phyloP scores from a whole-genome alignment of 805 yeast genomes.

The Saccharomycopsis synnaedendra region DNA sequence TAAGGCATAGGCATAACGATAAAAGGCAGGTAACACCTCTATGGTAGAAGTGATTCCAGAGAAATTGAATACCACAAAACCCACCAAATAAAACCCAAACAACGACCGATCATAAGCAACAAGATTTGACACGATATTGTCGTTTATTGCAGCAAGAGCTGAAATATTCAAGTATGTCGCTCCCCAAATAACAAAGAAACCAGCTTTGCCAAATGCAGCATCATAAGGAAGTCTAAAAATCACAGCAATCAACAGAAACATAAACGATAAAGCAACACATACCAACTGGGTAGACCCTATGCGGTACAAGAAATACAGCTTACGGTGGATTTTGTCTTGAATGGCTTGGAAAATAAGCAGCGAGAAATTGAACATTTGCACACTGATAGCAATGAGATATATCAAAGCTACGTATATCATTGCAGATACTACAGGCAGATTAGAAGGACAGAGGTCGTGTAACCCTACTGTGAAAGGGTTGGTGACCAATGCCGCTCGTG shows the following conservation, averaged over 20 bases:
- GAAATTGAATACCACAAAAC: conserved; percentile 59
- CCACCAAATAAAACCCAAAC: conserved; percentile 60
- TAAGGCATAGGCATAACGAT: conserved; percentile 24
- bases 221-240: conserved; percentile 58
- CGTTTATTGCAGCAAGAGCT: conserved; percentile 69
- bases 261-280: conserved; percentile 45
- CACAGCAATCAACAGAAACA: conserved; percentile 46
- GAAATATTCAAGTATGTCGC: conserved; percentile 54
- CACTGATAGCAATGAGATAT: conserved; percentile 7
- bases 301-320: conserved; percentile 38
- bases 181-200: conserved; percentile 70
- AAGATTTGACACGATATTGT: conserved; percentile 42
- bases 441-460: conserved; percentile 7
- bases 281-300: conserved; percentile 36
- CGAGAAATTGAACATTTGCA: conserved; percentile 13
- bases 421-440: conserved; percentile 1
- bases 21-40: conserved; percentile 27
- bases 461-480: conserved; percentile 4
- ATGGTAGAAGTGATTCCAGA: conserved; percentile 59
- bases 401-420: conserved; percentile 9
- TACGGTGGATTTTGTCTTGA: conserved; percentile 6
- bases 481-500: conserved; percentile 2
- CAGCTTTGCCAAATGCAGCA: conserved; percentile 49
- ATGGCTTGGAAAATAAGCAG: conserved; percentile 5
- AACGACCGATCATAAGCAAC: conserved; percentile 43